Percentiles rank a stretch among this genome's conserved stretches.
These are phyloP conservation scores for Choanephora cucurbitarum DNA, from an alignment of 371 early-diverging fungal species.

Conservation along the genomic window DNA sequence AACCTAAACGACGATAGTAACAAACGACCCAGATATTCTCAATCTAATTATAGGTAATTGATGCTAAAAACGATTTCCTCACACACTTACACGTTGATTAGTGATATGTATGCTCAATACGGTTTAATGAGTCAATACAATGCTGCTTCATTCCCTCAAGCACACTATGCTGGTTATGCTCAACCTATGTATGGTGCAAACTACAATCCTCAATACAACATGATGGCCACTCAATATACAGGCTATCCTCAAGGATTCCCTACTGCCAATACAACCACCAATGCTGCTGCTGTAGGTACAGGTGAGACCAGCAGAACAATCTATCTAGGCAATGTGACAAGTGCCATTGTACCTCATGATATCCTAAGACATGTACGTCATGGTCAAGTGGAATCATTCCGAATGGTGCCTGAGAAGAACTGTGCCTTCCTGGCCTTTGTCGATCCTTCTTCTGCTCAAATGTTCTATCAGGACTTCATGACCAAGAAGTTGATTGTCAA, in stretches of 20 bases:
- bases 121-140: constrained; percentile 22
- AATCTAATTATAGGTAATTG: constrained; percentile 14
- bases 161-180: not conserved
- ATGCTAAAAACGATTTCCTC: not conserved
- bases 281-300: constrained; percentile 12
- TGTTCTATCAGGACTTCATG: constrained; percentile 50
- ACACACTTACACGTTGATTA: constrained; percentile 3
- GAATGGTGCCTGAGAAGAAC: constrained; percentile 66
- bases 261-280: constrained; percentile 6
- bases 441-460: constrained; percentile 62
- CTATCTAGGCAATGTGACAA: constrained; percentile 72
- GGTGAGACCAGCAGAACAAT: constrained; percentile 64
- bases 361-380: constrained; percentile 70
- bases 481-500: constrained; percentile 37
- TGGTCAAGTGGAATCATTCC: constrained; percentile 70
- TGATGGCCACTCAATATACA: constrained; percentile 8
- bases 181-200: not conserved
- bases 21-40: constrained; percentile 15
- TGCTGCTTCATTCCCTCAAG: constrained; percentile 19
- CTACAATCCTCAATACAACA: constrained; percentile 1
- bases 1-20: not conserved
- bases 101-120: constrained; percentile 35
- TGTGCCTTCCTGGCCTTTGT: constrained; percentile 83
- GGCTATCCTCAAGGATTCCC: constrained; percentile 16
- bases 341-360: constrained; percentile 60